Conservation (phyloP, 768 basidiomycete species). For the Boletus coccyginus region DNA sequence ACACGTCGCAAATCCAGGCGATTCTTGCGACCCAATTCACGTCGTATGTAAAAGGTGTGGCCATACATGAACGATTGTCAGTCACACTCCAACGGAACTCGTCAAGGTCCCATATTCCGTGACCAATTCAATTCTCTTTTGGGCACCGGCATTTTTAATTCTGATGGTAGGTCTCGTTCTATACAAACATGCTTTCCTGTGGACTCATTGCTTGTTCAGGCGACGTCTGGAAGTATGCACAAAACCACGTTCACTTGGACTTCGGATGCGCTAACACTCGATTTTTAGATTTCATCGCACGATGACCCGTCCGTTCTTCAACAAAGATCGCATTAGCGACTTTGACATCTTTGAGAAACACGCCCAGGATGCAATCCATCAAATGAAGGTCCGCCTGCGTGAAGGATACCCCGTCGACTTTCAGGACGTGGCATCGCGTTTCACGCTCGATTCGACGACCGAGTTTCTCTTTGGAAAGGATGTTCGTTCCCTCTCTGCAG, state of each 20-base stretch:
- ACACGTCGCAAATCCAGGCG: slow-evolving; percentile 22
- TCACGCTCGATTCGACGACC: slow-evolving; percentile 57
- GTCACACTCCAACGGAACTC: neutral
- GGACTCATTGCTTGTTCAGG: slow-evolving; percentile 13
- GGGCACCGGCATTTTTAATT: slow-evolving; percentile 41
- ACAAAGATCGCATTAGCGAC: slow-evolving; percentile 36
- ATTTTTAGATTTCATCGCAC: slow-evolving; percentile 37
- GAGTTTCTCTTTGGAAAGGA: slow-evolving; percentile 52
- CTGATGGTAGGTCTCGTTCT: slow-evolving; percentile 30
- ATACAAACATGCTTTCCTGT: neutral
- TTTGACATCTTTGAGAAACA: slow-evolving; percentile 41
- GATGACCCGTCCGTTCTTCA: slow-evolving; percentile 45
- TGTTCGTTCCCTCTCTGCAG: slow-evolving; percentile 36
- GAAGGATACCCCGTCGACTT: slow-evolving; percentile 42
- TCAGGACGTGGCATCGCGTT: slow-evolving; percentile 42
- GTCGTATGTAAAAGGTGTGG: slow-evolving; percentile 36
- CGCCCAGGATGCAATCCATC: slow-evolving; percentile 30
- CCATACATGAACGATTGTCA: neutral
- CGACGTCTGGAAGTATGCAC: slow-evolving; percentile 39
- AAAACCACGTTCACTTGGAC: neutral
- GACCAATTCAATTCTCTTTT: slow-evolving; percentile 30
- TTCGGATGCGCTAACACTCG: neutral
- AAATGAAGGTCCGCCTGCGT: slow-evolving; percentile 31
- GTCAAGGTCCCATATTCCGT: slow-evolving; percentile 21
- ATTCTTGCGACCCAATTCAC: slow-evolving; percentile 38